Percentiles rank a stretch among this genome's conserved stretches.
phyloP scores from a whole-genome alignment of 2,329 filamentous ascomycete species.

The Colletotrichum musae region DNA sequence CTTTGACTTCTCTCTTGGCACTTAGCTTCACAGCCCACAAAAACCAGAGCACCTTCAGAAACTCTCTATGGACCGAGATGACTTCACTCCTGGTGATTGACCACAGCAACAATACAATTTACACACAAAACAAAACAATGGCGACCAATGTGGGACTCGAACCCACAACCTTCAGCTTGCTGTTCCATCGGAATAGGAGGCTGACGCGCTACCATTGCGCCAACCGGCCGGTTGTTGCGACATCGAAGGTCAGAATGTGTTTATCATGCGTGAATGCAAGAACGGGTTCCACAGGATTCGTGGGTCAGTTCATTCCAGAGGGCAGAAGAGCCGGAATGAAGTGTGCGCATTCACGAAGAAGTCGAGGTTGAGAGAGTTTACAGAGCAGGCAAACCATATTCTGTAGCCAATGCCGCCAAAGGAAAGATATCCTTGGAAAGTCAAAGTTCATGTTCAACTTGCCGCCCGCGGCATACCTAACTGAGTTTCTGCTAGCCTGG shows the following conservation, averaged over 20 bases:
- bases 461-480: not conserved
- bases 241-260: not conserved
- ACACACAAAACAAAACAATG: not conserved
- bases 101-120: not conserved
- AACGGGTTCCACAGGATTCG: not conserved
- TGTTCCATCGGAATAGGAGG: conserved; percentile 20
- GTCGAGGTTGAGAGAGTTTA: too few species aligned
- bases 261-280: not conserved
- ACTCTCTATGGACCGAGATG: not conserved
- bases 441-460: not conserved
- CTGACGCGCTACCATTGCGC: conserved; percentile 41
- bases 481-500: not conserved
- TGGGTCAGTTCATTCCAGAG: not conserved
- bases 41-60: too few species aligned
- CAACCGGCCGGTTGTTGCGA: conserved; percentile 29
- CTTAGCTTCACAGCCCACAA: too few species aligned
- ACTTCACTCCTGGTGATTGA: not conserved
- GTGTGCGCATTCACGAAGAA: not conserved
- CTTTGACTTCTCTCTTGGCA: too few species aligned
- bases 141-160: conserved; percentile 40
- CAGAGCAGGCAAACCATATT: too few species aligned
- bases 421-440: too few species aligned
- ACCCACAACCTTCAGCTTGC: conserved; percentile 40
- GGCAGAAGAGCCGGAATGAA: not conserved
- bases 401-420: too few species aligned